A percentile compares a stretch with the other conserved stretches of the same genome.
Evolutionary conservation across 1,284 basidiomycete genomes (phyloP).

Genomic region (Omphalotus olearius): DNA sequence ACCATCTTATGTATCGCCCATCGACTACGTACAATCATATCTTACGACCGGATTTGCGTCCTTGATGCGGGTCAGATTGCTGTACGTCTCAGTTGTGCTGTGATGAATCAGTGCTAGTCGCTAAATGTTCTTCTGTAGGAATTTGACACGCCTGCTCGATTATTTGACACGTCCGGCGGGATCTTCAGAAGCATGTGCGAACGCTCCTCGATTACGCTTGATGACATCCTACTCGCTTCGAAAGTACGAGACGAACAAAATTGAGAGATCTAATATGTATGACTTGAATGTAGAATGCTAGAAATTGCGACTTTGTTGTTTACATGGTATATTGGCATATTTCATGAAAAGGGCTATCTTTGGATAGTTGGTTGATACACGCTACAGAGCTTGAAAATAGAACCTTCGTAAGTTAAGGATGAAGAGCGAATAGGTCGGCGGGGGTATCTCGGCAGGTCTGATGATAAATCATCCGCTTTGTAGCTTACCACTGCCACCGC

Average conservation of each 20-base stretch:
- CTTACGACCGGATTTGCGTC: conserved; percentile 74
- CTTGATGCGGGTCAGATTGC: conserved; percentile 67
- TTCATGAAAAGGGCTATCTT: too few species aligned
- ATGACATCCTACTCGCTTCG: conserved; percentile 51
- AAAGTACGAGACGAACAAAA: conserved; percentile 21
- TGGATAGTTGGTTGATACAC: too few species aligned
- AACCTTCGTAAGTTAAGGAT: too few species aligned
- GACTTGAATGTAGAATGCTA: too few species aligned
- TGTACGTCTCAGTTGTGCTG: conserved; percentile 25
- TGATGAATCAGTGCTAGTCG: background rate
- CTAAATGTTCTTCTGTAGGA: conserved; percentile 25
- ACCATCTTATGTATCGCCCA: conserved; percentile 80
- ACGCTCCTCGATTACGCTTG: conserved; percentile 60
- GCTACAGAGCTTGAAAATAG: too few species aligned
- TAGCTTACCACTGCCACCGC: too few species aligned
- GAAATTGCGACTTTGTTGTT: too few species aligned
- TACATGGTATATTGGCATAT: too few species aligned
- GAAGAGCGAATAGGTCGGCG: too few species aligned
- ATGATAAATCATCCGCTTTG: too few species aligned
- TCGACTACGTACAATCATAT: conserved; percentile 53
- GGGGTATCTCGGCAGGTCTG: too few species aligned
- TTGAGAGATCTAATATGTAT: too few species aligned
- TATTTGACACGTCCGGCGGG: conserved; percentile 53
- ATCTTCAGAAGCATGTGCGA: conserved; percentile 76
- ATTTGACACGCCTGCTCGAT: conserved; percentile 66